Evolutionary conservation across 1,139 yeast genomes (phyloP).

Genomic region (Kodamaea ohmeri): DNA sequence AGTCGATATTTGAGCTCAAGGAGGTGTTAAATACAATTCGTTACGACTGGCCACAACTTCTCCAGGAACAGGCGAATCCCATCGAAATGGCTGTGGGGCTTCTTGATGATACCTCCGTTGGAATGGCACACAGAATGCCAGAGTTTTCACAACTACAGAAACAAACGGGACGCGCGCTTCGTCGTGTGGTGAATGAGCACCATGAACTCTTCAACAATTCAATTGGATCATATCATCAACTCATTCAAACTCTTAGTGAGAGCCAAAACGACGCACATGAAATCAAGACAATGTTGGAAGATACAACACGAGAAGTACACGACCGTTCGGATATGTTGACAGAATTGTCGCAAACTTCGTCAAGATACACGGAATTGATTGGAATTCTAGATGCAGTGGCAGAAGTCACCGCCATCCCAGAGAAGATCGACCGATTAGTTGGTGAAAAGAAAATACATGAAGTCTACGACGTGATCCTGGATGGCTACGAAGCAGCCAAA

Average conservation of each 20-base stretch:
- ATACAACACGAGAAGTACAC: constrained; percentile 51
- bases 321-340: constrained; percentile 54
- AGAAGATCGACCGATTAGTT: constrained; percentile 60
- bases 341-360: constrained; percentile 64
- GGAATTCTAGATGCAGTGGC: constrained; percentile 71
- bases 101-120: constrained; percentile 84
- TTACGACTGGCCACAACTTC: constrained; percentile 47
- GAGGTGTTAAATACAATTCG: constrained; percentile 36
- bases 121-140: constrained; percentile 67
- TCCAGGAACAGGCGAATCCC: constrained; percentile 56
- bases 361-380: constrained; percentile 64
- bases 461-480: constrained; percentile 62
- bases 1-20: constrained; percentile 38
- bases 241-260: constrained; percentile 50
- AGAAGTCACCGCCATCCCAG: constrained; percentile 57
- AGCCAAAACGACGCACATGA: constrained; percentile 48
- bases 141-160: constrained; percentile 56
- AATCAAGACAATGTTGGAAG: constrained; percentile 43
- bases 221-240: constrained; percentile 33
- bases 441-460: constrained; percentile 66
- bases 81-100: constrained; percentile 79
- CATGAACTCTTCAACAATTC: constrained; percentile 83
- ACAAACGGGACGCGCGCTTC: constrained; percentile 56
- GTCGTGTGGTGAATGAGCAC: constrained; percentile 75
- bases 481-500: constrained; percentile 57